Conservation (phyloP, 2,329 filamentous ascomycete genomes). For the Alternaria arborescens region DNA sequence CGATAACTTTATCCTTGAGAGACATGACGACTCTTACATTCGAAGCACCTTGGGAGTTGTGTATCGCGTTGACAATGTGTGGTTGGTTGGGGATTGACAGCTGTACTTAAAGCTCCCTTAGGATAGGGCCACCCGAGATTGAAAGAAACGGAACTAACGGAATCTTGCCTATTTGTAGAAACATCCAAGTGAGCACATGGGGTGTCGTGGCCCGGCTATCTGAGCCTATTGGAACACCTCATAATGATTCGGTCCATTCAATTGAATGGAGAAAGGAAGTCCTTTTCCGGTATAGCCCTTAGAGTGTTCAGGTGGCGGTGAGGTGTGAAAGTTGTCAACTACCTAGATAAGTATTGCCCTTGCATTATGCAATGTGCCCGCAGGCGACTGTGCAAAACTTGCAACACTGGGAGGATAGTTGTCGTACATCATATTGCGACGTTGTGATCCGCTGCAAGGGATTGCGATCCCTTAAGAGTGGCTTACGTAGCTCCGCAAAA, state of each 20-base stretch:
- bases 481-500: background rate
- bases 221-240: background rate
- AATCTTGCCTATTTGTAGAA: background rate
- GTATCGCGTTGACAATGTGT: background rate
- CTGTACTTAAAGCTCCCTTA: background rate
- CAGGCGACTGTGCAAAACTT: background rate
- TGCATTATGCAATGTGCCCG: background rate
- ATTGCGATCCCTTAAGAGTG: background rate
- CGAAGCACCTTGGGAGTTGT: background rate
- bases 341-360: background rate
- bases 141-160: background rate
- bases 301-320: background rate
- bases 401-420: background rate
- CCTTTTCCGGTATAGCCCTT: slow-evolving; percentile 5
- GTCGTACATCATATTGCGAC: background rate
- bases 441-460: background rate
- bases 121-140: background rate
- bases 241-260: background rate
- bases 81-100: background rate
- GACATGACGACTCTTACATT: slow-evolving; percentile 19
- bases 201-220: background rate
- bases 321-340: background rate
- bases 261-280: background rate
- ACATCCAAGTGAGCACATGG: background rate
- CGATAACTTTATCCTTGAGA: slow-evolving; percentile 42